Evolutionary conservation across 768 basidiomycete species (phyloP).

Genomic region (Antrodiella citrinella): DNA sequence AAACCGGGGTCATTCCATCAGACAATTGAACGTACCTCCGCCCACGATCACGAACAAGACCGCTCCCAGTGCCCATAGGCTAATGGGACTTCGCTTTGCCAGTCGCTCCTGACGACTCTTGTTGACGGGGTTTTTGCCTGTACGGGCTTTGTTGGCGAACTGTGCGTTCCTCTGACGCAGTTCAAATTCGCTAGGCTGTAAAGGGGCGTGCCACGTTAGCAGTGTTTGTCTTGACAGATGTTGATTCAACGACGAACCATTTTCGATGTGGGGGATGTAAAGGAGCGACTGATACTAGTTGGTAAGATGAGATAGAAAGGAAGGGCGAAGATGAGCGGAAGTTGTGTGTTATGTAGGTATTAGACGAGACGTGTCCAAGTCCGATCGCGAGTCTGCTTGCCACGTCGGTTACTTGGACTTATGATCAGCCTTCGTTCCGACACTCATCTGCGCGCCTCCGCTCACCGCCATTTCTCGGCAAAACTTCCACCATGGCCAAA

Average conservation of each 20-base stretch:
- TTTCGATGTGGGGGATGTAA: slow-evolving; percentile 8
- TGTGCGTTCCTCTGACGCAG: slow-evolving; percentile 73
- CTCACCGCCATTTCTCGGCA: neutral
- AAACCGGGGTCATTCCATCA: too few species aligned
- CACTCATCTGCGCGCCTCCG: neutral
- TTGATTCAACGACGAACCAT: slow-evolving; percentile 29
- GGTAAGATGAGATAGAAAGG: neutral
- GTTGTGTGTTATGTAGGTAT: slow-evolving; percentile 3
- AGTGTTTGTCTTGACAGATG: too few species aligned
- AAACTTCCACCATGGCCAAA: slow-evolving; percentile 13
- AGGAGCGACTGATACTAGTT: slow-evolving; percentile 22
- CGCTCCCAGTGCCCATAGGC: slow-evolving; percentile 64
- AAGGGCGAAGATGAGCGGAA: slow-evolving; percentile 10
- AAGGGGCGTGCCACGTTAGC: too few species aligned
- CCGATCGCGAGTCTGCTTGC: neutral
- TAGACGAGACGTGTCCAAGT: slow-evolving; percentile 2
- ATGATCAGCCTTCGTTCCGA: neutral
- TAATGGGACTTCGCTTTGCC: slow-evolving; percentile 67
- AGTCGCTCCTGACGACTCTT: slow-evolving; percentile 64
- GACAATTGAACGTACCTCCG: slow-evolving; percentile 48
- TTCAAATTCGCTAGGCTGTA: slow-evolving; percentile 75
- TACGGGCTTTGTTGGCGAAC: slow-evolving; percentile 65
- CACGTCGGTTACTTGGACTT: slow-evolving; percentile 1
- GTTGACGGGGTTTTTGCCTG: slow-evolving; percentile 71
- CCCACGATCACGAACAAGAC: slow-evolving; percentile 73